Percentiles rank a stretch among this genome's conserved stretches.
phyloP scores from a whole-genome alignment of 2,329 filamentous ascomycete genomes.

The Trichoderma guizhouense region DNA sequence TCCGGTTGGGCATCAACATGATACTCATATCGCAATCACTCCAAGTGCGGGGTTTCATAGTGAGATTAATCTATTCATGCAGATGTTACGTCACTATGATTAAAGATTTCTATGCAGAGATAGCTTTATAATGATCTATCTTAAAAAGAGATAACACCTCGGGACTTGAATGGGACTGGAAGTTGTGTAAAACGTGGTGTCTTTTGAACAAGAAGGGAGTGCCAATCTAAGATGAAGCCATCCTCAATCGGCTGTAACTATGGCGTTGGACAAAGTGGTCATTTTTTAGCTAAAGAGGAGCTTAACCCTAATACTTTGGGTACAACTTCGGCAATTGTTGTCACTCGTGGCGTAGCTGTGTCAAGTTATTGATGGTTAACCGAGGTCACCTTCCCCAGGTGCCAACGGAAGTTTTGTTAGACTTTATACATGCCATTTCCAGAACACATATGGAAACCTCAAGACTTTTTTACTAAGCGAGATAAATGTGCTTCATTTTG shows the following conservation, averaged over 20 bases:
- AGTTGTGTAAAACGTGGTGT: background rate
- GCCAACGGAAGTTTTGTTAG: too few species aligned
- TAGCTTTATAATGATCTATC: background rate
- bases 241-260: background rate
- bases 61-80: background rate
- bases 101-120: background rate
- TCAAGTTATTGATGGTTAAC: background rate
- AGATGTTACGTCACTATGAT: conserved; percentile 1
- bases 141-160: background rate
- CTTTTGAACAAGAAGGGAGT: background rate
- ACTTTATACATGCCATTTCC: background rate
- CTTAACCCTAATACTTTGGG: background rate
- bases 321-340: background rate
- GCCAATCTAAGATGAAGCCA: background rate
- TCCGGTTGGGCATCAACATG: background rate
- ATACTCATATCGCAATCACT: background rate
- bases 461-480: background rate
- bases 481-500: background rate
- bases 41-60: background rate
- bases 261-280: background rate
- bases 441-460: background rate
- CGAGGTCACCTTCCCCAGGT: background rate
- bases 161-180: background rate
- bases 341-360: background rate
- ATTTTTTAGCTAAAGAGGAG: background rate